phyloP scores from a whole-genome alignment of 1,284 basidiomycete genomes.

The Sporisorium exsertum region DNA sequence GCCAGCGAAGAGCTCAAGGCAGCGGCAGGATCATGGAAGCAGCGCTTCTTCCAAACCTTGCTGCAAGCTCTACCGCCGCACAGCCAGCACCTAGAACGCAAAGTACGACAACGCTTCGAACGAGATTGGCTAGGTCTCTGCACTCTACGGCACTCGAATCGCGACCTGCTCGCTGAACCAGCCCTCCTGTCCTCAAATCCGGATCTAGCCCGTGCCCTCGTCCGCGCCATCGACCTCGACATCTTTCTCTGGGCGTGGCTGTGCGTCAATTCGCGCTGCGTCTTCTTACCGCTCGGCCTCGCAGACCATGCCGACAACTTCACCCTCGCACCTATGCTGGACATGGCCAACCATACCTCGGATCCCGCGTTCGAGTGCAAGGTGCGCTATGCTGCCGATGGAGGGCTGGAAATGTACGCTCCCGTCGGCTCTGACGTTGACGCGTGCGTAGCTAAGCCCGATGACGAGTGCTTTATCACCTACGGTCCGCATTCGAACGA shows the following conservation, averaged over 20 bases:
- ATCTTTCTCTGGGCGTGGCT: constrained; percentile 59
- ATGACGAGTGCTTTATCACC: constrained; percentile 61
- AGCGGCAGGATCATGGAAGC: not conserved
- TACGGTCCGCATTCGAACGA: constrained; percentile 64
- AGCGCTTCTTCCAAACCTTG: constrained; percentile 19
- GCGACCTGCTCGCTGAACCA: constrained; percentile 26
- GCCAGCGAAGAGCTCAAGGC: not conserved
- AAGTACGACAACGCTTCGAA: constrained; percentile 45
- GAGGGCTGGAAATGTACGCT: constrained; percentile 52
- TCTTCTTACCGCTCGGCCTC: constrained; percentile 56
- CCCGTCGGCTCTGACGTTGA: constrained; percentile 13
- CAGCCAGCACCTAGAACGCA: constrained; percentile 14
- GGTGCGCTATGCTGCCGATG: constrained; percentile 39
- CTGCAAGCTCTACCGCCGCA: constrained; percentile 39
- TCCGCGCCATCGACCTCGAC: constrained; percentile 7
- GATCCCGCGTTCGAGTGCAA: constrained; percentile 48
- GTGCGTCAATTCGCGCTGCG: constrained; percentile 65
- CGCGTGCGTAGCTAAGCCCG: constrained; percentile 8
- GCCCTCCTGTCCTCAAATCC: constrained; percentile 7
- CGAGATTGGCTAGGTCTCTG: constrained; percentile 40
- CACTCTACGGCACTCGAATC: constrained; percentile 8
- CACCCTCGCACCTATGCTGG: constrained; percentile 64
- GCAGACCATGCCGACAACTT: constrained; percentile 62
- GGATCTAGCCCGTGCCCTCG: constrained; percentile 10
- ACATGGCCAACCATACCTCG: constrained; percentile 67